Conservation (phyloP, 2,329 filamentous ascomycete species). For the Aspergillus novofumigatus region DNA sequence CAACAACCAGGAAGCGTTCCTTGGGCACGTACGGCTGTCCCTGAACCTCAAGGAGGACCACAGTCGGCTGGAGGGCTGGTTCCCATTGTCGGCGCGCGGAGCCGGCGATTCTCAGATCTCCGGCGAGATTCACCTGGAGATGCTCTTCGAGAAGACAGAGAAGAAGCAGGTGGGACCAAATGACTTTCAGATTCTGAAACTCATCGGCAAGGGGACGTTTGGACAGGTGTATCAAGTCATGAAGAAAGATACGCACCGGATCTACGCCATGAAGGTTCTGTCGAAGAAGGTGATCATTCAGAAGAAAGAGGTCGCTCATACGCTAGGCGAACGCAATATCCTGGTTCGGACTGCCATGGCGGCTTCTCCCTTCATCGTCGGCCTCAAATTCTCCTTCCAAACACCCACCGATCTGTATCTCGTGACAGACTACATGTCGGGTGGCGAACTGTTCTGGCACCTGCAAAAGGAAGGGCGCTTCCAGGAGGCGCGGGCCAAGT, state of each 20-base stretch:
- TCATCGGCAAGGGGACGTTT: conserved; percentile 97
- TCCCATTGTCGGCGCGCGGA: conserved; percentile 72
- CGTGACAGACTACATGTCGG: conserved; percentile 99
- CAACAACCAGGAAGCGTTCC: conserved; percentile 77
- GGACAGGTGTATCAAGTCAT: conserved; percentile 97
- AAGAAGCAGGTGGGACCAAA: conserved; percentile 90
- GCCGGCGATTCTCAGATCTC: conserved; percentile 71
- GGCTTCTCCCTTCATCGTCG: conserved; percentile 95
- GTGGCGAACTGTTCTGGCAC: conserved; percentile 97
- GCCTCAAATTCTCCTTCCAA: conserved; percentile 97
- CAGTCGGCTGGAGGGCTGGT: conserved; percentile 77
- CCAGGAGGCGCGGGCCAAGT: conserved; percentile 90
- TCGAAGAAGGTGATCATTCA: conserved; percentile 99
- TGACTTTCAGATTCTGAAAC: conserved; percentile 91
- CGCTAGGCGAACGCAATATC: conserved; percentile 94
- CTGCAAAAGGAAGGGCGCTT: conserved; percentile 95
- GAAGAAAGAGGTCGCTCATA: conserved; percentile 98
- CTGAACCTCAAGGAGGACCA: conserved; percentile 66
- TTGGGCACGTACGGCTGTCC: conserved; percentile 83
- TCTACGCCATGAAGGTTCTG: conserved; percentile 98
- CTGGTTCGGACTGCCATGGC: conserved; percentile 92
- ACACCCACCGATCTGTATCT: conserved; percentile 94
- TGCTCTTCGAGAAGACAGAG: conserved; percentile 79
- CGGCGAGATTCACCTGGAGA: conserved; percentile 84
- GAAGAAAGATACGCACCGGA: conserved; percentile 92